These are phyloP conservation scores for Mortierella sp. DNA, from an alignment of 371 early-diverging fungal genomes.

Conservation along the genomic window DNA sequence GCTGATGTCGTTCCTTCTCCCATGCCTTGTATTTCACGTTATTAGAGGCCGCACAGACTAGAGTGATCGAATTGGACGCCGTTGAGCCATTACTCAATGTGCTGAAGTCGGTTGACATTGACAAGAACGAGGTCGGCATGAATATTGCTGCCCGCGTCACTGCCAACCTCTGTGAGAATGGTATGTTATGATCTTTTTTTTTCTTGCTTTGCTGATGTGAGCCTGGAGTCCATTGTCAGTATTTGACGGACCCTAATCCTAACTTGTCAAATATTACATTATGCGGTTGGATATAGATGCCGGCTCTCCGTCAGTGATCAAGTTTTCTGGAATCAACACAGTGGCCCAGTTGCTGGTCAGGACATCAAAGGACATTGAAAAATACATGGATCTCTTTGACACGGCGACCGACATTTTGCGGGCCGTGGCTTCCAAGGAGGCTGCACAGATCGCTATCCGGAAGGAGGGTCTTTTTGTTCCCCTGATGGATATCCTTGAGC, in stretches of 20 bases:
- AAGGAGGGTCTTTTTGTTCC: constrained; percentile 55
- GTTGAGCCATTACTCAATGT: constrained; percentile 57
- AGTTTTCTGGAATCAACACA: constrained; percentile 27
- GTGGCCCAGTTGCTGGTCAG: constrained; percentile 26
- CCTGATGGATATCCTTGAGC: constrained; percentile 63
- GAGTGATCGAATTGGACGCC: constrained; percentile 59
- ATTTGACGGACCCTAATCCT: neutral
- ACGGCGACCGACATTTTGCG: constrained; percentile 37
- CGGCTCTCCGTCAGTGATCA: constrained; percentile 30
- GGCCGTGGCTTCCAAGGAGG: constrained; percentile 45
- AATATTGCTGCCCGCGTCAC: constrained; percentile 40
- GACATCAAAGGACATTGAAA: constrained; percentile 21
- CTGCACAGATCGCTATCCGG: constrained; percentile 61
- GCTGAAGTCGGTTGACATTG: constrained; percentile 56
- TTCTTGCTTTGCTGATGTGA: neutral
- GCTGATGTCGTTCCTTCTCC: neutral
- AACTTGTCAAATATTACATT: neutral
- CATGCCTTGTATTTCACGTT: neutral
- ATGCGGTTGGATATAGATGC: constrained; percentile 18
- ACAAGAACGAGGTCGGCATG: constrained; percentile 57
- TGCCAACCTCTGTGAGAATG: constrained; percentile 45
- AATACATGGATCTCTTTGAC: constrained; percentile 44
- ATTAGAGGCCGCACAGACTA: constrained; percentile 63
- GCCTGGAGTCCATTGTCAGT: neutral
- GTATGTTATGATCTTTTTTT: constrained; percentile 12